Base-by-base conservation (phyloP, 177 flowering plant species). In the Tripterygium wilfordii region DNA sequence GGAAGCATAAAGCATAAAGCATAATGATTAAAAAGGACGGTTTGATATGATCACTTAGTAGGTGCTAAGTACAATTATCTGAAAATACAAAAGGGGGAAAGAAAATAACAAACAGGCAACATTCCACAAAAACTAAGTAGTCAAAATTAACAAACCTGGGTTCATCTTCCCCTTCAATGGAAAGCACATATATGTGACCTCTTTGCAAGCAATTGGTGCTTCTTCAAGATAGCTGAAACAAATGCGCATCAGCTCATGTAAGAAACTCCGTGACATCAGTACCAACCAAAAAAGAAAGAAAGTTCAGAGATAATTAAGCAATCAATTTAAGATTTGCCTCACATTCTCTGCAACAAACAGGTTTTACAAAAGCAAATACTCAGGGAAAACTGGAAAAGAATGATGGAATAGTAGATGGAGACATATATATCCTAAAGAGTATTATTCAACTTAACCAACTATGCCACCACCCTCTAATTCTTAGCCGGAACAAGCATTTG, bases 1-100 rank as follows among this genome's bases (percentile, higher is more conserved):
- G 98, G 98, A 62, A 91, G 95, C 75, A 91, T 45, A 66, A 91
- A n/a, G n/a, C n/a, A n/a, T n/a, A n/a, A n/a, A 91, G 74, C 87
- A 73, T 35, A 72, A 42, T 2, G 96, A 79, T 51, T 70, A 60
- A 50, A 80, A 88, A 26, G 95, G 84, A 35, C 96, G 87, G 85
- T 28, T 17, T 23, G 7, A 14, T 10, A n/a, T 10, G 2, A 43
- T 23, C 23, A 37, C 5, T 15, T 16, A 10, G 24, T 3, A 20
- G 2, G 1, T 3, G 26, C 7, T 13, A 20, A 40, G 5, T 3
- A 40, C 24, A 29, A 38, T 31, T 14, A 20, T 29, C 8, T 5
- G 2, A 22, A 50, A 25, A 22, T 12, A 6, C 15, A n/a, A n/a
- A 24, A n/a, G n/a, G n/a, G n/a, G n/a, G n/a, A n/a, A n/a, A n/a